phyloP scores from a whole-genome alignment of 1,284 basidiomycete species.

The Cryptococcus sp. region DNA sequence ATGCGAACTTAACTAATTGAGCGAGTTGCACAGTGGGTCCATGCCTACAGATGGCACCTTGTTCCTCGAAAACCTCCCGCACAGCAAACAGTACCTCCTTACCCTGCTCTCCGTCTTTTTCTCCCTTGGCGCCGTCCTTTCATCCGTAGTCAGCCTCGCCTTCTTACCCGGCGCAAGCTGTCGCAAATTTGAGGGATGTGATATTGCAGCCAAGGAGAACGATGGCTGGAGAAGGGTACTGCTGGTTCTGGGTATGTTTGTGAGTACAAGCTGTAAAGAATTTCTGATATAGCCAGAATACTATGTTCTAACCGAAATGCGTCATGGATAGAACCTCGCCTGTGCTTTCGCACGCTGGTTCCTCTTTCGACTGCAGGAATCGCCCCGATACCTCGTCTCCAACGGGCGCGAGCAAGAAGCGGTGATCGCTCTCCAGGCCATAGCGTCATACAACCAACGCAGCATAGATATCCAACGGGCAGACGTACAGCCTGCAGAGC shows the following conservation, averaged over 20 bases:
- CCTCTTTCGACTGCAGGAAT: constrained; percentile 89
- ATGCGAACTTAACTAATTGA: constrained; percentile 2
- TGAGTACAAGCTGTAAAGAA: constrained; percentile 51
- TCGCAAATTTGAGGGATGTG: constrained; percentile 47
- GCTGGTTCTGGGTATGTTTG: constrained; percentile 67
- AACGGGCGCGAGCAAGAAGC: constrained; percentile 80
- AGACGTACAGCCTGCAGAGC: constrained; percentile 59
- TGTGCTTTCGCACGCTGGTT: constrained; percentile 86
- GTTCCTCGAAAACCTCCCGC: constrained; percentile 90
- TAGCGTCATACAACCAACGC: constrained; percentile 79
- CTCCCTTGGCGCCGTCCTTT: constrained; percentile 81
- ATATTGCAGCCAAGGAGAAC: constrained; percentile 65
- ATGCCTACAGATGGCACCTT: constrained; percentile 97
- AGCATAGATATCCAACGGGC: constrained; percentile 64
- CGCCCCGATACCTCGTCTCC: constrained; percentile 84
- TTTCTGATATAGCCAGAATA: too few species aligned
- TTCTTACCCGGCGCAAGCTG: constrained; percentile 80
- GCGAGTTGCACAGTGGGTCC: constrained; percentile 57
- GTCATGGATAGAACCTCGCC: constrained; percentile 64
- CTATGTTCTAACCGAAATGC: not conserved
- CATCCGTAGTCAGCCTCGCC: constrained; percentile 73
- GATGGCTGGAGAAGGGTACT: constrained; percentile 85
- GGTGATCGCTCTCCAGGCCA: constrained; percentile 73
- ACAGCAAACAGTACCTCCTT: constrained; percentile 85
- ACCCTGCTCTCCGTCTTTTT: constrained; percentile 96